phyloP scores from a whole-genome alignment of 805 yeast genomes.

The Saturnispora hagleri region DNA sequence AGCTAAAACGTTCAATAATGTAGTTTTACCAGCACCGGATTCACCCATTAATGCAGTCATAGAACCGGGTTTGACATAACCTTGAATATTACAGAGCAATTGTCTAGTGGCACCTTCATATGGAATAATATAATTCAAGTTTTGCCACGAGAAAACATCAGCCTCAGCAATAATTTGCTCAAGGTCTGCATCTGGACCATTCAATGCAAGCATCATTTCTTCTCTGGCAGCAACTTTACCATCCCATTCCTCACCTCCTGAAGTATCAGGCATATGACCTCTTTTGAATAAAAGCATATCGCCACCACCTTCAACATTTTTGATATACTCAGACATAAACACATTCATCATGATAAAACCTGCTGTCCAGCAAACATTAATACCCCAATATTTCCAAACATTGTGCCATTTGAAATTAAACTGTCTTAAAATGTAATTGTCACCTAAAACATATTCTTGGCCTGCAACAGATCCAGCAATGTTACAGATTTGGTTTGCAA shows the following conservation, averaged over 20 bases:
- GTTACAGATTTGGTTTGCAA: conserved; percentile 38
- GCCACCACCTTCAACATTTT: conserved; percentile 26
- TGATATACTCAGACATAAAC: conserved; percentile 26
- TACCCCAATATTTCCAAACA: conserved; percentile 41
- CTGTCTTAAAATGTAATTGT: conserved; percentile 25
- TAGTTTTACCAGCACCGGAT: conserved; percentile 56
- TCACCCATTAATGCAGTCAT: conserved; percentile 56
- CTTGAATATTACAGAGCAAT: conserved; percentile 35
- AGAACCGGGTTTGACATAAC: conserved; percentile 43
- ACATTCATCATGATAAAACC: conserved; percentile 30
- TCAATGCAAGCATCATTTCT: conserved; percentile 22
- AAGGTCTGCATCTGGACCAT: conserved; percentile 28
- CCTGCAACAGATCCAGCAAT: conserved; percentile 37
- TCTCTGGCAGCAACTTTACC: conserved; percentile 31
- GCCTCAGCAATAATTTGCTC: conserved; percentile 35
- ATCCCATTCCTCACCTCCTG: conserved; percentile 32
- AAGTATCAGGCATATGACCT: conserved; percentile 27
- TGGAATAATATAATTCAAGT: conserved; percentile 49
- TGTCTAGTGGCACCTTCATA: conserved; percentile 34
- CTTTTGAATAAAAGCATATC: conserved; percentile 36
- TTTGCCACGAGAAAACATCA: conserved; percentile 52
- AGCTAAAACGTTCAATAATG: conserved; percentile 43
- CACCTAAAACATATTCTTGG: conserved; percentile 25
- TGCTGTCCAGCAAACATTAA: conserved; percentile 38
- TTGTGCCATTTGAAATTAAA: conserved; percentile 32